Percentiles rank a stretch among this genome's conserved stretches.
These are phyloP conservation scores for Lasiosphaeria miniovina DNA, from an alignment of 495 filamentous ascomycete species.

Conservation along the genomic window DNA sequence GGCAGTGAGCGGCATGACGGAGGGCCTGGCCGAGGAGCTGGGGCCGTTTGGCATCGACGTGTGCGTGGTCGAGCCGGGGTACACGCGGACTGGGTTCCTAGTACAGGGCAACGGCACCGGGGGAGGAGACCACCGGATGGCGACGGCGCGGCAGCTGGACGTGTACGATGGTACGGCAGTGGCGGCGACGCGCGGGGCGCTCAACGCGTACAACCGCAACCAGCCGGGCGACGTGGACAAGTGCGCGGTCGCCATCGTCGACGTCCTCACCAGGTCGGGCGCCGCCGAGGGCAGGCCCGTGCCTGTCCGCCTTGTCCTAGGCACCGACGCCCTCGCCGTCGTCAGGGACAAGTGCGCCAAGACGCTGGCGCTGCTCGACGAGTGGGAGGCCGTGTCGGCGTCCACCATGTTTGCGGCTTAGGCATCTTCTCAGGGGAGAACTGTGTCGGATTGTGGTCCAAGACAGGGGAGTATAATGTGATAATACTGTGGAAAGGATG, in stretches of 20 bases:
- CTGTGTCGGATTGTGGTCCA: neutral
- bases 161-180: constrained; percentile 30
- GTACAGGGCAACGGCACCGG: constrained; percentile 11
- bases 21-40: constrained; percentile 41
- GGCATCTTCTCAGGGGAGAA: neutral
- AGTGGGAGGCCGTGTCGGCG: constrained; percentile 33
- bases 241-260: constrained; percentile 43
- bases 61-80: constrained; percentile 49
- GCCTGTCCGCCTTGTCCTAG: constrained; percentile 33
- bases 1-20: constrained; percentile 41
- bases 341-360: constrained; percentile 31
- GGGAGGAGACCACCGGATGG: constrained; percentile 23
- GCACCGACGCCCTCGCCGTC: constrained; percentile 29
- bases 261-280: constrained; percentile 41
- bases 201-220: constrained; percentile 27
- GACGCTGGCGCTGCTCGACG: constrained; percentile 31
- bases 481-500: neutral
- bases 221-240: constrained; percentile 47
- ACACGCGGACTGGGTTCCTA: constrained; percentile 38
- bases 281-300: constrained; percentile 33
- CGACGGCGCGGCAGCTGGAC: constrained; percentile 28
- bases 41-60: constrained; percentile 43
- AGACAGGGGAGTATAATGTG: neutral
- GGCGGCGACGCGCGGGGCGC: constrained; percentile 15
- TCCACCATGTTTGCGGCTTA: neutral